Conservation (phyloP, 2,329 filamentous ascomycete species). For the Alternaria arborescens region DNA sequence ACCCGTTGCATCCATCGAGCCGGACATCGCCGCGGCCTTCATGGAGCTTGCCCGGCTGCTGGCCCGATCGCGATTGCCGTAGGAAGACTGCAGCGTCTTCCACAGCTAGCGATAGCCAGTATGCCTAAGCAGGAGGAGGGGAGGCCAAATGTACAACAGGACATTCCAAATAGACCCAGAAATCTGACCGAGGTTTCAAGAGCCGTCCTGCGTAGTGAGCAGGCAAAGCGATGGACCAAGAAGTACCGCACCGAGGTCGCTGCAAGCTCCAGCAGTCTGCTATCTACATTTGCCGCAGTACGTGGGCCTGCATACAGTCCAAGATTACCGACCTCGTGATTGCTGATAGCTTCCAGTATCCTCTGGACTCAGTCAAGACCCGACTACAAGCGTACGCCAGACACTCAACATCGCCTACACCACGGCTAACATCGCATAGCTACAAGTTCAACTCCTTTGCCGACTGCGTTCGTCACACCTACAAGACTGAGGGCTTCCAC, state of each 20-base stretch:
- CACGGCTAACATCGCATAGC: conserved; percentile 34
- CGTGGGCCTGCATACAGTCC: conserved; percentile 23
- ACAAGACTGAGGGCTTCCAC: conserved; percentile 63
- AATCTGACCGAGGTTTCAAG: conserved; percentile 50
- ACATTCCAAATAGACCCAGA: conserved; percentile 43
- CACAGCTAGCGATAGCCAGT: conserved; percentile 59
- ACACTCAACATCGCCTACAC: background rate
- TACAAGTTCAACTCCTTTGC: conserved; percentile 79
- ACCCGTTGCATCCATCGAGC: conserved; percentile 24
- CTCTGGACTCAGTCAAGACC: conserved; percentile 87
- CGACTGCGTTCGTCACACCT: conserved; percentile 79
- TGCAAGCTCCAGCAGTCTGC: conserved; percentile 77
- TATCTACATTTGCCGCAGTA: conserved; percentile 78
- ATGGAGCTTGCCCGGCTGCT: conserved; percentile 64
- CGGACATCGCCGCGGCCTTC: conserved; percentile 51
- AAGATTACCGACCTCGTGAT: background rate
- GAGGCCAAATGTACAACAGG: conserved; percentile 30
- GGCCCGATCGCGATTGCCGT: conserved; percentile 68
- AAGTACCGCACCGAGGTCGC: conserved; percentile 82
- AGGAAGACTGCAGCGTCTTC: conserved; percentile 64
- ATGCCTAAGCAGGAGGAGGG: conserved; percentile 50
- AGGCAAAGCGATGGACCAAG: conserved; percentile 69
- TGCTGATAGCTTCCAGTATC: conserved; percentile 64
- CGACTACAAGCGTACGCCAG: conserved; percentile 75
- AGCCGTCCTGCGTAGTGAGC: conserved; percentile 49